Conservation (phyloP, 2,329 filamentous ascomycete species). For the Alternaria dauci region DNA sequence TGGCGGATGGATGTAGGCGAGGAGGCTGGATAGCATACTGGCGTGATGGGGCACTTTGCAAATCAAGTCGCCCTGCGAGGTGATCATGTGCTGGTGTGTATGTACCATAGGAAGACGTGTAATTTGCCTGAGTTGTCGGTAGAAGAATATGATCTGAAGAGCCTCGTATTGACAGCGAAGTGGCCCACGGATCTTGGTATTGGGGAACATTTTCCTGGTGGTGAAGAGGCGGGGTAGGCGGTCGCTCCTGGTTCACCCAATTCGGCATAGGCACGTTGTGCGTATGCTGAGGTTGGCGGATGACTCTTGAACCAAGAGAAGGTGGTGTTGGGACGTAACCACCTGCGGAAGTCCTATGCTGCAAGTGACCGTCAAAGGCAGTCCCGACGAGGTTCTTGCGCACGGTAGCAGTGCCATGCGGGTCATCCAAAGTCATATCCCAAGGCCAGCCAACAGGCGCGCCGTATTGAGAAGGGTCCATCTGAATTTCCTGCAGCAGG, state of each 20-base stretch:
- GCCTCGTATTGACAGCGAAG: background rate
- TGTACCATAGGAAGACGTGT: background rate
- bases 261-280: background rate
- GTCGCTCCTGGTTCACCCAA: background rate
- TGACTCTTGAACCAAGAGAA: background rate
- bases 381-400: background rate
- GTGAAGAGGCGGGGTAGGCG: slow-evolving; percentile 14
- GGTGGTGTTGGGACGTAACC: slow-evolving; percentile 3
- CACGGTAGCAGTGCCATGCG: background rate
- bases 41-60: background rate
- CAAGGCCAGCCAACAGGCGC: slow-evolving; percentile 4
- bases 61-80: background rate
- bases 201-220: background rate
- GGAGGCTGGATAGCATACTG: background rate
- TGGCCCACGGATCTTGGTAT: background rate
- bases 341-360: background rate
- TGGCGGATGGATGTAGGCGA: background rate
- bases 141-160: background rate
- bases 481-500: slow-evolving; percentile 6
- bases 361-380: background rate
- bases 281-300: background rate
- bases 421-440: slow-evolving; percentile 9
- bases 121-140: background rate
- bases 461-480: slow-evolving; percentile 9
- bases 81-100: background rate